Conservation (phyloP, 2,329 filamentous ascomycete species). For the Arthrobotrys conoides region DNA sequence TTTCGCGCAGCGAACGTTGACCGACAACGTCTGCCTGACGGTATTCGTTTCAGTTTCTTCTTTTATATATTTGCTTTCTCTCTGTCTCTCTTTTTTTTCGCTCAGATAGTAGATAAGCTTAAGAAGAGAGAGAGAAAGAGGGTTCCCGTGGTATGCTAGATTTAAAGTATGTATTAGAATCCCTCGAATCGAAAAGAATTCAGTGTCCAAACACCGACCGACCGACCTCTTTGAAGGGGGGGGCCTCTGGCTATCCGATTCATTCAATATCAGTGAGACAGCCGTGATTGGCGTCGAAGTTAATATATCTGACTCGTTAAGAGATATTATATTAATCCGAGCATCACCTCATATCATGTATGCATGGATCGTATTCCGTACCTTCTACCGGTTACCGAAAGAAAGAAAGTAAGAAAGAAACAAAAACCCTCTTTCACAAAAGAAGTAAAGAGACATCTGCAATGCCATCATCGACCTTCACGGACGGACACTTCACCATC, state of each 20-base stretch:
- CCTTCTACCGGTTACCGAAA: no score
- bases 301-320: slow-evolving; percentile 25
- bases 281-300: slow-evolving; percentile 18
- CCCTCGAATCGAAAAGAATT: slow-evolving; percentile 20
- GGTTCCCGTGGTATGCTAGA: slow-evolving; percentile 1
- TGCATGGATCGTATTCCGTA: neutral
- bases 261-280: slow-evolving; percentile 28
- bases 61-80: neutral
- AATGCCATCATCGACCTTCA: slow-evolving; percentile 3
- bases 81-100: neutral
- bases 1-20: slow-evolving; percentile 41
- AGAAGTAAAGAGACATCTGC: slow-evolving; percentile 20
- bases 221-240: slow-evolving; percentile 22
- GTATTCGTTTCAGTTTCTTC: slow-evolving; percentile 30
- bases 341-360: slow-evolving; percentile 9
- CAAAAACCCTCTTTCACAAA: neutral
- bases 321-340: slow-evolving; percentile 16
- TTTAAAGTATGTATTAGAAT: neutral
- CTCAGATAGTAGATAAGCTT: slow-evolving; percentile 18
- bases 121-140: neutral
- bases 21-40: slow-evolving; percentile 47
- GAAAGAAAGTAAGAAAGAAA: no score
- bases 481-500: slow-evolving; percentile 26
- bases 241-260: slow-evolving; percentile 9
- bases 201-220: neutral